A percentile compares a stretch with the other conserved stretches of the same genome.
Evolutionary conservation across 371 early-diverging fungal genomes (phyloP).

Genomic region (Choanephora cucurbitarum): DNA sequence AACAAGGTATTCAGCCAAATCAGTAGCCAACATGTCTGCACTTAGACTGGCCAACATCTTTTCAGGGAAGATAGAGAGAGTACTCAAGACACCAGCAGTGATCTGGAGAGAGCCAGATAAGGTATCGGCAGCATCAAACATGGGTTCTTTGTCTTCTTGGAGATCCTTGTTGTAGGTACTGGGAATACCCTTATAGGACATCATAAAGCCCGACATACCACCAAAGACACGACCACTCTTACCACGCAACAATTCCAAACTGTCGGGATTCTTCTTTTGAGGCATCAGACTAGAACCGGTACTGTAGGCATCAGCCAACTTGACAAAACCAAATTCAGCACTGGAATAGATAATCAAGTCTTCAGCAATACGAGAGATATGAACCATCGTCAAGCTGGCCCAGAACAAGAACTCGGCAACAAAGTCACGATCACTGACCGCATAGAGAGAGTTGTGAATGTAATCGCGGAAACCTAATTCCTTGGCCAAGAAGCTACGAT

Average conservation of each 20-base stretch:
- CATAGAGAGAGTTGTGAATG: slow-evolving; percentile 87
- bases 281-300: slow-evolving; percentile 99
- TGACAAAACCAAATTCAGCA: slow-evolving; percentile 92
- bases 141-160: slow-evolving; percentile 98
- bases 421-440: slow-evolving; percentile 94
- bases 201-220: slow-evolving; percentile 92
- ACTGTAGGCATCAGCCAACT: slow-evolving; percentile 92
- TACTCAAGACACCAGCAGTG: slow-evolving; percentile 85
- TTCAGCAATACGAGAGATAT: slow-evolving; percentile 91
- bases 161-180: slow-evolving; percentile 98
- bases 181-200: slow-evolving; percentile 95
- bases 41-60: slow-evolving; percentile 79
- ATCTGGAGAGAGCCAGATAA: slow-evolving; percentile 89
- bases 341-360: slow-evolving; percentile 93
- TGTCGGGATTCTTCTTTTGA: slow-evolving; percentile 98
- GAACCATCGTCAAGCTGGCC: slow-evolving; percentile 86
- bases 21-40: slow-evolving; percentile 96
- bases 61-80: slow-evolving; percentile 77
- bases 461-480: slow-evolving; percentile 87
- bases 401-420: slow-evolving; percentile 95
- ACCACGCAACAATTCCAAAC: slow-evolving; percentile 93
- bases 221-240: slow-evolving; percentile 97
- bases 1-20: slow-evolving; percentile 96
- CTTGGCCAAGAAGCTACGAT: slow-evolving; percentile 83
- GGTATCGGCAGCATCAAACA: slow-evolving; percentile 94